Evolutionary conservation across 192 early-diverging fungal genomes (phyloP).

Genomic region (Lunasporangiospora selenospora): DNA sequence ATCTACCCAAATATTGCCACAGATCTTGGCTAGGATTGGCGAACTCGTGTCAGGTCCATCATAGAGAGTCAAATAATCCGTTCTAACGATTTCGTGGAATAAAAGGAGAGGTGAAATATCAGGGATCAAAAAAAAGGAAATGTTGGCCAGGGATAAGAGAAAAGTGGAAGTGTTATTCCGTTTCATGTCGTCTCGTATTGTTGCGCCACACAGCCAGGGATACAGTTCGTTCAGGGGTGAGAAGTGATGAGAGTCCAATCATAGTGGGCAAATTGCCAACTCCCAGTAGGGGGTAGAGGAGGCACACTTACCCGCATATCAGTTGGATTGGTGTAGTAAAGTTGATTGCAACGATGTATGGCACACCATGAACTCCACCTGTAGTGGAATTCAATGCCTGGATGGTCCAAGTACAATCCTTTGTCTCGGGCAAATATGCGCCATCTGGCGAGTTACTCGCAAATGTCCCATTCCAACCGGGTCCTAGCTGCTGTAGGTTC

Average conservation of each 20-base stretch:
- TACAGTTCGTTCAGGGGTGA: too few species aligned
- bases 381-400: slow-evolving; percentile 3
- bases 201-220: too few species aligned
- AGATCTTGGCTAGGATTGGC: slow-evolving; percentile 30
- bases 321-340: slow-evolving; percentile 29
- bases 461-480: slow-evolving; percentile 28
- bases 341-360: slow-evolving; percentile 26
- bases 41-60: slow-evolving; percentile 33
- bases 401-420: slow-evolving; percentile 24
- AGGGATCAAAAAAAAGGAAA: background rate
- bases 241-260: too few species aligned
- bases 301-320: slow-evolving; percentile 37
- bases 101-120: background rate
- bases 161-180: too few species aligned
- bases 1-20: slow-evolving; percentile 21
- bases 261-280: too few species aligned
- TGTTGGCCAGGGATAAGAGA: too few species aligned
- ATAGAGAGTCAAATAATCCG: slow-evolving; percentile 43
- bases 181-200: too few species aligned
- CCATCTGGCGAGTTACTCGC: slow-evolving; percentile 33
- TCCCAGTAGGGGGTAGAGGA: too few species aligned
- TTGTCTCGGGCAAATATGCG: slow-evolving; percentile 12
- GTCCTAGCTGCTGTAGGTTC: background rate
- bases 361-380: background rate
- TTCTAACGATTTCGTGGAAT: too few species aligned